phyloP scores from a whole-genome alignment of 768 basidiomycete genomes.

The Suillus weaverae region DNA sequence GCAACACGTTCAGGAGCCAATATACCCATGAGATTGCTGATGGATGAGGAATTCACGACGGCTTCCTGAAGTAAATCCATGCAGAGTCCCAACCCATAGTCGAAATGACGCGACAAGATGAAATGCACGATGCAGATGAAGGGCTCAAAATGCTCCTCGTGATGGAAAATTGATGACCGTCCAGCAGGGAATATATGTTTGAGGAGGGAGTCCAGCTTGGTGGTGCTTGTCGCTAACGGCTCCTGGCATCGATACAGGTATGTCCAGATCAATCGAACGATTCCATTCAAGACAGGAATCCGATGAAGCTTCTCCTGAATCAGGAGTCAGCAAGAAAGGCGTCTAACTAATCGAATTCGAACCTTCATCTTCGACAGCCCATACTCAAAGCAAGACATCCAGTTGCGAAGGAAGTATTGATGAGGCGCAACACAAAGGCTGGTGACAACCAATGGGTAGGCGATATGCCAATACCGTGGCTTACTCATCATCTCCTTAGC shows the following conservation, averaged over 20 bases:
- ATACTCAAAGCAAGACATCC: conserved; percentile 71
- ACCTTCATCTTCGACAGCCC: conserved; percentile 83
- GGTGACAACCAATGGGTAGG: conserved; percentile 82
- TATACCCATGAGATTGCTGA: conserved; percentile 37
- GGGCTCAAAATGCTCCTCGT: conserved; percentile 76
- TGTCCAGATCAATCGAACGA: conserved; percentile 85
- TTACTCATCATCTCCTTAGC: conserved; percentile 84
- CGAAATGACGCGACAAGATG: conserved; percentile 78
- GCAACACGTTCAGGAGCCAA: conserved; percentile 72
- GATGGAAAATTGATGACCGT: conserved; percentile 56
- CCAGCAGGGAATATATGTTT: conserved; percentile 80
- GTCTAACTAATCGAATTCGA: conserved; percentile 8
- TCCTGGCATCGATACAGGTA: conserved; percentile 95
- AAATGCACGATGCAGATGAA: conserved; percentile 82
- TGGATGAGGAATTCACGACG: conserved; percentile 41
- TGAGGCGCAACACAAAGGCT: conserved; percentile 86
- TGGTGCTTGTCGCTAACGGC: conserved; percentile 73
- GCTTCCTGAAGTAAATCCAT: conserved; percentile 79
- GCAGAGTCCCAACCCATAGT: conserved; percentile 81
- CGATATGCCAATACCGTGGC: conserved; percentile 85
- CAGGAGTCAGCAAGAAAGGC: conserved; percentile 8
- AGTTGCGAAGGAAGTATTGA: conserved; percentile 81
- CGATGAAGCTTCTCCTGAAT: conserved; percentile 77
- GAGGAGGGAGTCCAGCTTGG: conserved; percentile 71
- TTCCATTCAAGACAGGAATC: conserved; percentile 73